Base-by-base conservation (phyloP, 306 rosid species). In the Styphnolobium japonicum region DNA sequence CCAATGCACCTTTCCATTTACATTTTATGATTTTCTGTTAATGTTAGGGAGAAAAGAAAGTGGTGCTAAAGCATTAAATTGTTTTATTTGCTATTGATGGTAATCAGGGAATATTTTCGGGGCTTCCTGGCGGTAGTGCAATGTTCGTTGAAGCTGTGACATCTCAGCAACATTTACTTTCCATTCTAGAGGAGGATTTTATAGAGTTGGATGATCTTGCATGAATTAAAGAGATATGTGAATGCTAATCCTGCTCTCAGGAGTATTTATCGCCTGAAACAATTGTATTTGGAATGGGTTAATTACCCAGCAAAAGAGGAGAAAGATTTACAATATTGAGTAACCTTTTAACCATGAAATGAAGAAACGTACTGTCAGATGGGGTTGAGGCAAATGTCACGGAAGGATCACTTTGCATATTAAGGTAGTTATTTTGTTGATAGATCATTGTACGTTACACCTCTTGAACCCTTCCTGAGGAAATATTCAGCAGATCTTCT, bases 151-250 rank as follows among this genome's bases (percentile, higher is more conserved):
- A 84, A 16, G 81, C 40, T 49, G 36, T 81, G 48, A 55, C 80
- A 29, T 60, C 80, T 48, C 72, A 49, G 63, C 63, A 82, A 67
- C 49, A 73, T 36, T 36, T 83, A 68, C 77, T 22, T 33, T 76
- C 82, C 71, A 72, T 90, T 72, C 21, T 72, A 51, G 88, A 92
- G 69, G 91, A 77, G 21, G 91, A 88, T 85, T 92, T 79, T 75
- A 65, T 92, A 36, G 96, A 89, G 86, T 46, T 90, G 83, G 82
- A 90, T 57, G 97, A 93, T 85, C 90, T 93, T 48, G 21, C 19
- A 49, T 68, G 71, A 81, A 57, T 31, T 63, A 61, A 68, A 72
- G 56, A 73, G 79, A 75, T 51, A 60, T 73, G 74, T 76, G 81
- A 72, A 67, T 73, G 61, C 65, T 71, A 58, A 42, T 75, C 55